Percentiles rank a stretch among this genome's conserved stretches.
Evolutionary conservation across 768 basidiomycete genomes (phyloP).

Genomic region (Tylopilus balloui): DNA sequence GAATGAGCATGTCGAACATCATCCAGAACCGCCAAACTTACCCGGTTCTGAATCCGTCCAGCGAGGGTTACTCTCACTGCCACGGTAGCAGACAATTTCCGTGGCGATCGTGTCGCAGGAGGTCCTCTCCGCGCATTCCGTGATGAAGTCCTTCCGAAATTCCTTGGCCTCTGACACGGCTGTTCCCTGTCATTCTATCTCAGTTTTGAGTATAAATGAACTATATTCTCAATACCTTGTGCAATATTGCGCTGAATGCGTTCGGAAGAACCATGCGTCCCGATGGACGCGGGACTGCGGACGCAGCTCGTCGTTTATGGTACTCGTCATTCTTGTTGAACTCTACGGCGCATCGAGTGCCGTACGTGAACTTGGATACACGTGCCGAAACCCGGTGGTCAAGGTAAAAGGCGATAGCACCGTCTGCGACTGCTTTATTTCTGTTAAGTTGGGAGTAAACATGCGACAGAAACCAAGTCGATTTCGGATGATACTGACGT

Average conservation of each 20-base stretch:
- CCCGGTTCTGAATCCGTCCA: slow-evolving; percentile 32
- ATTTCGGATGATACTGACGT: slow-evolving; percentile 34
- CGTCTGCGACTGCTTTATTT: slow-evolving; percentile 45
- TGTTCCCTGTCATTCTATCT: slow-evolving; percentile 20
- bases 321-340: slow-evolving; percentile 30
- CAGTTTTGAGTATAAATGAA: not conserved
- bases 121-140: slow-evolving; percentile 25
- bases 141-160: slow-evolving; percentile 32
- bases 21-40: not conserved
- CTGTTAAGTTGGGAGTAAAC: slow-evolving; percentile 20
- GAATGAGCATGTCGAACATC: not conserved
- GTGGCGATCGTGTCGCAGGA: slow-evolving; percentile 29
- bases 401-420: slow-evolving; percentile 41
- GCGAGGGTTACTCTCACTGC: slow-evolving; percentile 20
- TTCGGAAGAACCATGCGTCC: slow-evolving; percentile 32
- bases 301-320: slow-evolving; percentile 26
- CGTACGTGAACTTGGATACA: slow-evolving; percentile 39
- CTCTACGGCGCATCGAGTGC: slow-evolving; percentile 29
- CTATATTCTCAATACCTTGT: slow-evolving; percentile 15
- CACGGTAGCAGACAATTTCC: slow-evolving; percentile 31
- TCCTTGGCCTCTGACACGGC: slow-evolving; percentile 29
- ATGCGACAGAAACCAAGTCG: not conserved
- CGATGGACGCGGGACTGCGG: slow-evolving; percentile 29
- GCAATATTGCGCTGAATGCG: slow-evolving; percentile 30
- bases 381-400: slow-evolving; percentile 40